Base-by-base conservation (phyloP, 306 rosid genomes). In the Quercus agrifolia region DNA sequence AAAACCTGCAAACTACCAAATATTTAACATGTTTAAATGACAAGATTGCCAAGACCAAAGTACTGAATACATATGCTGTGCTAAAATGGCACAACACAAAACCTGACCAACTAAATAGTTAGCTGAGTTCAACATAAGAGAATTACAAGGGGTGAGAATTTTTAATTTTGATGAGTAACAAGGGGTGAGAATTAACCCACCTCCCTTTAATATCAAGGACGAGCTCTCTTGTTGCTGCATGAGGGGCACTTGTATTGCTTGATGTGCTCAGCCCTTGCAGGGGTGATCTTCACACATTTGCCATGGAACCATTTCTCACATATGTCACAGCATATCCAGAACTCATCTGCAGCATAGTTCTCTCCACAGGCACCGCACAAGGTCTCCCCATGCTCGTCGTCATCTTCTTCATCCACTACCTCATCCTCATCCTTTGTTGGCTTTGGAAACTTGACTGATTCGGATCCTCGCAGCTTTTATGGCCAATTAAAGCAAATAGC, bases 231-330 rank as follows among this genome's bases (percentile, higher is more conserved):
- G 79, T 83, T 86, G 83, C 88, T 88, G 89, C 94, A 90, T 21
- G 85, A 80, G 52, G 94, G 94, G 86, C 94, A 90, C 87, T 85
- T 90, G 78, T 90, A 88, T 44, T 81, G 90, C 88, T 90, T 88
- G 79, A 90, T 86, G 79, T 88, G 92, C 85, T 90, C 85, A 9
- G 94, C 94, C 74, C 86, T 78, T 15, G 90, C 89, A 17, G 92
- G 89, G 76, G 94, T 90, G 71, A 88, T 90, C 85, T 86, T 86
- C 81, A 90, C 94, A 15, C 92, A 88, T 72, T 86, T 88, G 6
- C 94, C 90, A 69, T 90, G 94, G 71, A 86, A 90, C 92, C 94
- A 90, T 79, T 82, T 86, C 83, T 88, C 91, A 54, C 93, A 87
- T 13, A 83, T 58, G 80, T 87, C 89, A 5, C 93, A 89, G 71